These are phyloP conservation scores for Stagonosporopsis cucurbitacearum DNA, from an alignment of 2,329 filamentous ascomycete species.

Conservation along the genomic window DNA sequence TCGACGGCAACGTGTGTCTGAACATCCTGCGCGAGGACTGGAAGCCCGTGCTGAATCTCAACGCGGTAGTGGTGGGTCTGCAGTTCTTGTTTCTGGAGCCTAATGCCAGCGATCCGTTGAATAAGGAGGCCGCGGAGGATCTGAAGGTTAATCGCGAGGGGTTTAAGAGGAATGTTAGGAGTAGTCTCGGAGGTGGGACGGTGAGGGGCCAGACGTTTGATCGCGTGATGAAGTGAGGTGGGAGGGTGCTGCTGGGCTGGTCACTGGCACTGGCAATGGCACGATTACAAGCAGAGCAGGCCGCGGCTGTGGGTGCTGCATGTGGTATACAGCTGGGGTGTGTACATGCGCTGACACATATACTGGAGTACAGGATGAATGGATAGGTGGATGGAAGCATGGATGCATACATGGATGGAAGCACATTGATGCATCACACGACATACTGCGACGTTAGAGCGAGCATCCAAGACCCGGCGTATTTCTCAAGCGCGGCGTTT, in stretches of 20 bases:
- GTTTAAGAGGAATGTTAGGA: conserved; percentile 90
- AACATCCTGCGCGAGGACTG: conserved; percentile 98
- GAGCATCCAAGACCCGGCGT: conserved; percentile 39
- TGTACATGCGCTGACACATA: neutral
- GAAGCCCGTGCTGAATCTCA: conserved; percentile 97
- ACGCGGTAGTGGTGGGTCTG: conserved; percentile 93
- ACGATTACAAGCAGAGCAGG: neutral
- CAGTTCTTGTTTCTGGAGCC: conserved; percentile 98
- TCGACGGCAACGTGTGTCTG: conserved; percentile 96
- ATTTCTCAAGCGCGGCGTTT: conserved; percentile 38
- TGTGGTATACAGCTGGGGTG: neutral
- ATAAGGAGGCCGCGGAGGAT: conserved; percentile 97
- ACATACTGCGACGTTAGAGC: conserved; percentile 12
- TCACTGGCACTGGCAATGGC: neutral
- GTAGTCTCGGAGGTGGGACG: conserved; percentile 79
- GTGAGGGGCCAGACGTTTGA: conserved; percentile 80
- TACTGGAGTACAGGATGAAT: neutral
- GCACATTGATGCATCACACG: neutral
- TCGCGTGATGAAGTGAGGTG: conserved; percentile 72
- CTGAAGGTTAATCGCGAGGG: conserved; percentile 82
- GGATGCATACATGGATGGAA: neutral
- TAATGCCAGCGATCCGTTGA: conserved; percentile 95
- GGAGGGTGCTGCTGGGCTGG: neutral
- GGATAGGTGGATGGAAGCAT: neutral
- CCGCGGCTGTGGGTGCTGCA: neutral